Base-by-base conservation (phyloP, 31 red algal species). In the Bonnemaisonia californica region DNA sequence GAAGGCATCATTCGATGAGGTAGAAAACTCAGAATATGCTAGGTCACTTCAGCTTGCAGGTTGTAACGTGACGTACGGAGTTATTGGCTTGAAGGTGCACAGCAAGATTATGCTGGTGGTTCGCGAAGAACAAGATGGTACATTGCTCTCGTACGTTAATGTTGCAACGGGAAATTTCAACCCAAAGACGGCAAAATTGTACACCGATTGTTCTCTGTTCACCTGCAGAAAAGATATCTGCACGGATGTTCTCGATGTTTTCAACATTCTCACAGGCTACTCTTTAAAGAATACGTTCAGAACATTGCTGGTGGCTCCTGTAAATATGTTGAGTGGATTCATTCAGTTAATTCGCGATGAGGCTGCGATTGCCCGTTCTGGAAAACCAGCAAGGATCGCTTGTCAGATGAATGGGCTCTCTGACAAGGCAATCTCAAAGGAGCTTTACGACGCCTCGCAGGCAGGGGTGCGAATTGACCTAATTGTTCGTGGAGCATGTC, bases 111-210 rank as follows among this genome's bases (percentile, higher is more conserved):
- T 98, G 73, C 82, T 98, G 2, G 80, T 98, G 2, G 91, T 95
- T 66, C 92, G 96, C 35, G 73, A 98, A 45, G 96, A 98, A 71
- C 24, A n/a, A 40, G 68, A 90, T 34, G 81, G 85, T 29, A 89
- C 36, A 29, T 42, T 98, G 16, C 69, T 51, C 26, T 69, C 68
- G 30, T 98, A 98, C 66, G 75, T 83, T 41, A 89, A 95, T 47
- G 71, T 98, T 1, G 81, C 92, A 8, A 98, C 96, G 32, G 96
- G 96, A n/a, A 98, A 98, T 63, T 98, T 87, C 81, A 98, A 98
- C 26, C 74, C 88, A 19, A 88, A 84, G 18, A 98, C 96, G n/a
- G 92, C 92, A 2, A 95, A 93, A 54, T 54, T 98, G 22, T 98
- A 98, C 57, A 98, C 96, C 8, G 96, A 98, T 76, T 75, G 77